phyloP scores from a whole-genome alignment of 2,329 filamentous ascomycete genomes.

The Trichoderma asperellum region DNA sequence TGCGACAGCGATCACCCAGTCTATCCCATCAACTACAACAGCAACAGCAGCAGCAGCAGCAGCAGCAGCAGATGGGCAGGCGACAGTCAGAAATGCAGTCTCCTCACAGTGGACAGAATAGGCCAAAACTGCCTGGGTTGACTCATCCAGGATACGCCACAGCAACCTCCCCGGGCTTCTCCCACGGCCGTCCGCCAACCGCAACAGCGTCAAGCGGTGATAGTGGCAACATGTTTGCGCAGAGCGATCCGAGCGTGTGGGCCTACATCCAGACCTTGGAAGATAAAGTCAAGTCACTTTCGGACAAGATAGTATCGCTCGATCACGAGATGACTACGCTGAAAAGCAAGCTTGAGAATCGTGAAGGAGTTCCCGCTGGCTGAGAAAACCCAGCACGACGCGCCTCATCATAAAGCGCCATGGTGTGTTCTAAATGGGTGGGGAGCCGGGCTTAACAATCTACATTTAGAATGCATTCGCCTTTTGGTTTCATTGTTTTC shows the following conservation, averaged over 20 bases:
- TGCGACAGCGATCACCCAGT: constrained; percentile 67
- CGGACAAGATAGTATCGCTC: constrained; percentile 42
- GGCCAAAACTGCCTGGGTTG: constrained; percentile 45
- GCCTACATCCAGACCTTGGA: constrained; percentile 73
- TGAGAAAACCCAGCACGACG: constrained; percentile 11
- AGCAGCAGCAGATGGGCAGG: constrained; percentile 63
- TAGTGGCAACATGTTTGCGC: constrained; percentile 69
- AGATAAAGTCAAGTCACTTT: constrained; percentile 49
- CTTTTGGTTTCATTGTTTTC: background rate
- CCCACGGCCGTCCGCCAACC: constrained; percentile 49
- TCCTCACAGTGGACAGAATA: constrained; percentile 52
- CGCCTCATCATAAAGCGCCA: background rate
- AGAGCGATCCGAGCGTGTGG: constrained; percentile 68
- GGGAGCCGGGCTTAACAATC: background rate
- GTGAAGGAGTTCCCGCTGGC: constrained; percentile 35
- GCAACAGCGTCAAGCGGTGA: constrained; percentile 59
- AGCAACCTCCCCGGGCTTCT: constrained; percentile 39
- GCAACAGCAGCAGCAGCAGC: constrained; percentile 56
- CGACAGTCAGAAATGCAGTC: constrained; percentile 59
- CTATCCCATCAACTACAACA: constrained; percentile 62
- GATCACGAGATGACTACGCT: constrained; percentile 42
- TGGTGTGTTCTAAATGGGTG: background rate
- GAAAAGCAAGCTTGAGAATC: constrained; percentile 42
- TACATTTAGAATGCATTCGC: constrained; percentile 24
- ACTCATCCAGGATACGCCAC: constrained; percentile 44